Base-by-base conservation (phyloP, 2,329 filamentous ascomycete species). In the Orbilia javanica region DNA sequence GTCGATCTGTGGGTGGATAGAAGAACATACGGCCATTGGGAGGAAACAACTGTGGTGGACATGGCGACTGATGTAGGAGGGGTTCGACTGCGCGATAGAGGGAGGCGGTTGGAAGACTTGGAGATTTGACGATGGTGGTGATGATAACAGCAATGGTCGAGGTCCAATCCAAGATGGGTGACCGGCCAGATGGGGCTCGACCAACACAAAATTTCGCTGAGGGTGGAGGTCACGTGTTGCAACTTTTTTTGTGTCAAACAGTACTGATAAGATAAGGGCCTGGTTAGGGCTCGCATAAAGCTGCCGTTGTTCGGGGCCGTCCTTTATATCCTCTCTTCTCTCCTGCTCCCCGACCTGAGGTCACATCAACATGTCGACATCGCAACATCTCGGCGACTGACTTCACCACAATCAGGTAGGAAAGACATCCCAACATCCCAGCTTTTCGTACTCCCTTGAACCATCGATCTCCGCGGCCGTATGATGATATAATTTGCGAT, bases 401-500 rank as follows among this genome's bases (percentile, higher is more conserved):
- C n/a, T n/a, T 76, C 29, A 34, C 62, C 68, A 63, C 60, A 42
- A 42, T 29, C 53, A 82, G 82, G 80, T 82, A 81, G 79, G 80
- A 18, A 65, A 72, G 68, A n/a, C 66, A 71, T 69, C 3, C 50
- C n/a, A n/a, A n/a, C n/a, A n/a, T 53, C 11, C 31, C 29, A 18
- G 50, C 73, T 50, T 36, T 31, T 25, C 65, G 68, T 46, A 74
- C 75, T 80, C 77, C 83, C 75, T 77, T 82, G 81, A 3, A 31
- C 39, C 7, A 25, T 31, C 22, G n/a, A 48, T 44, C 29, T 42
- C 39, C 25, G 29, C 11, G 15, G 57, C 84, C 82, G 82, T 81
- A 91, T 93, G 94, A 97, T 97, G 94, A 92, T 87, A 92, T 93
- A 97, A 97, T 97, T 97, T 97, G 94, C 94, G 94, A 95, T 95